phyloP scores from a whole-genome alignment of 345 rosid genomes.

The Euphorbia peplus region DNA sequence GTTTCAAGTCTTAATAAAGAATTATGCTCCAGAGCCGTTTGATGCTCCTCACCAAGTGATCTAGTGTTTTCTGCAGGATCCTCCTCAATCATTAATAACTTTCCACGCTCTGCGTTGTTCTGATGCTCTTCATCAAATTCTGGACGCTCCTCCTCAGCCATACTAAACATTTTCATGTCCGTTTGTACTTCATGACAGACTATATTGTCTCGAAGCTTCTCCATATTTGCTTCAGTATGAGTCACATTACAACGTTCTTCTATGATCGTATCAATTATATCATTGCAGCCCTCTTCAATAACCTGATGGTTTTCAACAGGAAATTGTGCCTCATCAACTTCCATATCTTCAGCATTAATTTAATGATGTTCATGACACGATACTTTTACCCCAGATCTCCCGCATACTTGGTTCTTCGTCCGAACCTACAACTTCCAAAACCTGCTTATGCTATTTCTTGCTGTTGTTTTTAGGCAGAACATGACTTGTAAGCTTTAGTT shows the following conservation, averaged over 20 bases:
- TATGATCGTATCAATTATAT: conserved; percentile 2
- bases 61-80: conserved; percentile 27
- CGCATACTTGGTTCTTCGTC: conserved; percentile 16
- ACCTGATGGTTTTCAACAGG: conserved; percentile 22
- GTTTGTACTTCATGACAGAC: conserved; percentile 15
- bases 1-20: conserved; percentile 26
- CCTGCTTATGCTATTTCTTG: too few species aligned
- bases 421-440: conserved; percentile 3
- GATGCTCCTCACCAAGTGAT: conserved; percentile 28
- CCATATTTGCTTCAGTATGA: conserved; percentile 30
- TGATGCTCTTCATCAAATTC: conserved; percentile 33
- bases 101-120: conserved; percentile 24
- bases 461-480: not conserved
- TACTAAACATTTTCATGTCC: conserved; percentile 11
- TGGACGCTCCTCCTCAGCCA: conserved; percentile 22
- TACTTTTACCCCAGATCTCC: conserved; percentile 8
- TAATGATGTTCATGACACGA: not conserved
- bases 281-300: conserved; percentile 5
- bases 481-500: not conserved
- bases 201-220: conserved; percentile 34
- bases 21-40: conserved; percentile 23
- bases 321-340: not conserved
- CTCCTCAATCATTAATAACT: conserved; percentile 17
- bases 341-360: not conserved
- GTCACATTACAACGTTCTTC: conserved; percentile 16